A percentile compares a stretch with the other conserved stretches of the same genome.
Evolutionary conservation across 345 rosid genomes (phyloP).

Genomic region (Kernera saxatilis): DNA sequence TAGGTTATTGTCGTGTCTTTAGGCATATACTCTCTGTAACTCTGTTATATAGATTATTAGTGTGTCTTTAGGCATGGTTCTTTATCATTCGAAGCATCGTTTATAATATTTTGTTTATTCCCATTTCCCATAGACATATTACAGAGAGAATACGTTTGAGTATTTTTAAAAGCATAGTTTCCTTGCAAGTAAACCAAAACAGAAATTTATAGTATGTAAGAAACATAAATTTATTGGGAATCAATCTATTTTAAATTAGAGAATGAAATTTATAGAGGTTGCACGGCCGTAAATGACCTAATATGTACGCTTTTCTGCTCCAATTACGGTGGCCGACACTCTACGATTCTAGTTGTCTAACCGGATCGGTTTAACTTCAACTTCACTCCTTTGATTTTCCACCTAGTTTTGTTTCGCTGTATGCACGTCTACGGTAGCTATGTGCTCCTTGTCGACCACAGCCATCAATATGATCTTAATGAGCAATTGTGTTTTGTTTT

Average conservation of each 20-base stretch:
- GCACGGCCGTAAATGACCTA: background rate
- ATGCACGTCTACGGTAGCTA: background rate
- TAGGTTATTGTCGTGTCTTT: background rate
- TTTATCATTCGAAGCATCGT: background rate
- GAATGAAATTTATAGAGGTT: background rate
- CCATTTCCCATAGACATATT: background rate
- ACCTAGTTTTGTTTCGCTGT: background rate
- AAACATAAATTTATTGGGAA: background rate
- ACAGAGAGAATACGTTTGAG: background rate
- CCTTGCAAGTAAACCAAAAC: background rate
- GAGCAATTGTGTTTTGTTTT: background rate
- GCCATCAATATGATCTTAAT: background rate
- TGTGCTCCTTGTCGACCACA: background rate
- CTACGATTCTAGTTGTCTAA: constrained; percentile 5
- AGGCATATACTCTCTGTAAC: background rate
- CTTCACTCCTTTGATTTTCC: constrained; percentile 1
- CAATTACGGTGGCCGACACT: constrained; percentile 21
- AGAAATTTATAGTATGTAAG: background rate
- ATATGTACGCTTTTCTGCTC: background rate
- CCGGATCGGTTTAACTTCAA: constrained; percentile 14
- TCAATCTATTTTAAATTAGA: background rate
- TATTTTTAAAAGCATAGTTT: background rate
- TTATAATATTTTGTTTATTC: background rate
- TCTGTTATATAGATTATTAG: background rate
- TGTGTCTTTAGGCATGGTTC: background rate